A percentile compares a stretch with the other conserved stretches of the same genome.
Evolutionary conservation across 2,329 filamentous ascomycete species (phyloP).

Genomic region (Sphaerulina musiva): DNA sequence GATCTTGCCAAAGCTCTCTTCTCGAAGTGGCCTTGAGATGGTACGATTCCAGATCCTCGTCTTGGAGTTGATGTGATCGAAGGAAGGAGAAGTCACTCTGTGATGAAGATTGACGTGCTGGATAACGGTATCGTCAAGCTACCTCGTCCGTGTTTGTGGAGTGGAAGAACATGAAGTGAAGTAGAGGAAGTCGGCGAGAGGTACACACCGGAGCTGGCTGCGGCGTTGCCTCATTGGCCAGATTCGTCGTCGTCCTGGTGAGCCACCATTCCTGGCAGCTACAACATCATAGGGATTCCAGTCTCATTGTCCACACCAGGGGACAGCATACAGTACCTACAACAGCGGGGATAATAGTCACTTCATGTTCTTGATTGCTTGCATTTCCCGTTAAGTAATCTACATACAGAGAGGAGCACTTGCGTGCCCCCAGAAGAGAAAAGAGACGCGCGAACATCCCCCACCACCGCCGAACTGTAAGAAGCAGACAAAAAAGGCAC

Average conservation of each 20-base stretch:
- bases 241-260: too few species aligned
- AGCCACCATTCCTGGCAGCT: too few species aligned
- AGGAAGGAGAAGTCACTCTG: too few species aligned
- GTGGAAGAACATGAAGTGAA: background rate
- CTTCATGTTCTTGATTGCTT: background rate
- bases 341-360: background rate
- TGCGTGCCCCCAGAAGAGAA: slow-evolving; percentile 4
- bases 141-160: too few species aligned
- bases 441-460: background rate
- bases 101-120: too few species aligned
- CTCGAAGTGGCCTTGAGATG: background rate
- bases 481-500: slow-evolving; percentile 1
- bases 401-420: slow-evolving; percentile 8
- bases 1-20: background rate
- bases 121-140: too few species aligned
- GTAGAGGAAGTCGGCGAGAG: background rate
- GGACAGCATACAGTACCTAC: background rate
- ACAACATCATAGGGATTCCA: too few species aligned
- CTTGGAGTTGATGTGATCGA: too few species aligned
- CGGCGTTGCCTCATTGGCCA: slow-evolving; percentile 1
- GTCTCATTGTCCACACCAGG: background rate
- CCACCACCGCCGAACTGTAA: background rate
- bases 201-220: background rate
- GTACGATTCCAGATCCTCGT: background rate
- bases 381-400: slow-evolving; percentile 5